These are phyloP conservation scores for Trichoderma breve DNA, from an alignment of 2,329 filamentous ascomycete genomes.

Conservation along the genomic window DNA sequence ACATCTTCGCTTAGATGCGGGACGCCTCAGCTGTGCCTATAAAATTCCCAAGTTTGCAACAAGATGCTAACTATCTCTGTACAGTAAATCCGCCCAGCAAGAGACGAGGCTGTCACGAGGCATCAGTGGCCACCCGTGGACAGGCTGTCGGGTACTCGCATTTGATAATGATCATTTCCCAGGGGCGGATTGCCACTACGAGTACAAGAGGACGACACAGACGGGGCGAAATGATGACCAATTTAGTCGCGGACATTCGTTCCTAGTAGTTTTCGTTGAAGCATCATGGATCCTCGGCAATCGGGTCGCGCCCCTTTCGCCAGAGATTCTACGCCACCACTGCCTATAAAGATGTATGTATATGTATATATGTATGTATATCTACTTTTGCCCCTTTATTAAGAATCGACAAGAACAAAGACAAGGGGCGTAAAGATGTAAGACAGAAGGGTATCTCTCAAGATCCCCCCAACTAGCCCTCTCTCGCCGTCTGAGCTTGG, in stretches of 20 bases:
- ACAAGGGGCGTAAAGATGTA: not conserved
- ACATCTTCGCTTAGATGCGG: constrained; percentile 12
- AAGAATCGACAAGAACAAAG: not conserved
- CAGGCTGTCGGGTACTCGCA: not conserved
- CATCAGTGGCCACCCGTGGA: not conserved
- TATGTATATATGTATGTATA: not conserved
- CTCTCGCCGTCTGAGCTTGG: constrained; percentile 17
- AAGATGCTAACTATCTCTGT: not conserved
- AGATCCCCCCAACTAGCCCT: not conserved
- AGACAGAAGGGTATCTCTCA: not conserved
- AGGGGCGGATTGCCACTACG: not conserved
- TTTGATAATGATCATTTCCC: not conserved
- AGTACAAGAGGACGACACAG: not conserved
- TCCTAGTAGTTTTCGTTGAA: constrained; percentile 6
- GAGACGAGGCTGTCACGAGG: not conserved
- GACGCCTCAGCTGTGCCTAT: not conserved
- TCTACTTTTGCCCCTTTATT: not conserved
- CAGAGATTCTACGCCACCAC: not conserved
- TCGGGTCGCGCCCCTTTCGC: not conserved
- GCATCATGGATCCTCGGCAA: constrained; percentile 12
- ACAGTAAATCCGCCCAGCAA: not conserved
- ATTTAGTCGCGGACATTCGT: not conserved
- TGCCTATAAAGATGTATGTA: not conserved
- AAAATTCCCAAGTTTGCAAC: not conserved
- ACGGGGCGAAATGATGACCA: not conserved